Conservation (phyloP, 495 filamentous ascomycete genomes). For the Aspergillus campestris region DNA sequence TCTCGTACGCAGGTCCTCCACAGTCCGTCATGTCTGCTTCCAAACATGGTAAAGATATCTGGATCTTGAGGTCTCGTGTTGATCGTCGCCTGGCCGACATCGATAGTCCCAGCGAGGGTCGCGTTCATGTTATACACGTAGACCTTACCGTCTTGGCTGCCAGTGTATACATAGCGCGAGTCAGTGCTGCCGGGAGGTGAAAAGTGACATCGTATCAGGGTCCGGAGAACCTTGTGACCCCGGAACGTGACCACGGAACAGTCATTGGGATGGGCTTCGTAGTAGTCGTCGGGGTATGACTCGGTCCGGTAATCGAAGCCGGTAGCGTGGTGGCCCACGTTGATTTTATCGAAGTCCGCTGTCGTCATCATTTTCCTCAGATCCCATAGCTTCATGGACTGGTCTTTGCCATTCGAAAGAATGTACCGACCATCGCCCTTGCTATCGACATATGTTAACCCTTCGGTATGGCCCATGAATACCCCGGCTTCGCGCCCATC, state of each 20-base stretch:
- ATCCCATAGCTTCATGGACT: constrained; percentile 98
- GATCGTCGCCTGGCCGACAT: constrained; percentile 61
- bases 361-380: constrained; percentile 73
- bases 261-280: constrained; percentile 72
- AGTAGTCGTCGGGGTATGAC: constrained; percentile 57
- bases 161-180: constrained; percentile 86
- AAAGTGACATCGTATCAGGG: constrained; percentile 92
- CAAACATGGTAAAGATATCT: constrained; percentile 25
- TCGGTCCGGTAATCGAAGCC: constrained; percentile 83
- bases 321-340: constrained; percentile 48
- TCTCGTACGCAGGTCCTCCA: constrained; percentile 87
- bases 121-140: constrained; percentile 93
- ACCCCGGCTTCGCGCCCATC: constrained; percentile 82
- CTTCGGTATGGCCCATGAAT: constrained; percentile 91
- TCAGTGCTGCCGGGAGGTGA: constrained; percentile 82
- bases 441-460: constrained; percentile 89
- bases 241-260: constrained; percentile 89
- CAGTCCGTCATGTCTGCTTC: constrained; percentile 27
- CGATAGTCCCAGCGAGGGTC: constrained; percentile 70
- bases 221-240: constrained; percentile 80
- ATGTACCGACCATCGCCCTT: constrained; percentile 96
- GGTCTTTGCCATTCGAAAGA: constrained; percentile 90
- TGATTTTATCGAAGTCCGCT: constrained; percentile 48
- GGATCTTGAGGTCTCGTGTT: constrained; percentile 49
- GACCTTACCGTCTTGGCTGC: constrained; percentile 78